These are phyloP conservation scores for Cyclocybe cylindracea DNA, from an alignment of 768 basidiomycete species.

Conservation along the genomic window DNA sequence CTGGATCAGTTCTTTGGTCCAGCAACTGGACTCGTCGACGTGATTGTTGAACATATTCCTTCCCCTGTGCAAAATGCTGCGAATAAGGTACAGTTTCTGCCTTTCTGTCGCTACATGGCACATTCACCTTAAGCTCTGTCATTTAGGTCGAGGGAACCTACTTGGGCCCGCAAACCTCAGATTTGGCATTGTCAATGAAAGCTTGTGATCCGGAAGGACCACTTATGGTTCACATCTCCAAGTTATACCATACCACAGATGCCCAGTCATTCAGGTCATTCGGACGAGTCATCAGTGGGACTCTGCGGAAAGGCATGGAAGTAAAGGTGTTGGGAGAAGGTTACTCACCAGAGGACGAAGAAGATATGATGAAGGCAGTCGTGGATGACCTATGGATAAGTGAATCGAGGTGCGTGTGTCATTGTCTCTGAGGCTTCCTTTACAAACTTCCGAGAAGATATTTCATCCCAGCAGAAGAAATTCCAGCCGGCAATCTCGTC, in stretches of 20 bases:
- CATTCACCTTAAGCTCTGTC: neutral
- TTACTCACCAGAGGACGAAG: slow-evolving; percentile 98
- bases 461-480: slow-evolving; percentile 85
- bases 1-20: slow-evolving; percentile 96
- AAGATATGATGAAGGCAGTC: slow-evolving; percentile 88
- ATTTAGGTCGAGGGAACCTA: slow-evolving; percentile 79
- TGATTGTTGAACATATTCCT: slow-evolving; percentile 89
- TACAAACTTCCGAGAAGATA: slow-evolving; percentile 58
- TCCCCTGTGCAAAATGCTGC: slow-evolving; percentile 65
- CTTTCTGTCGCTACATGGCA: neutral
- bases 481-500: slow-evolving; percentile 90
- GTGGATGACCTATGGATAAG: slow-evolving; percentile 91
- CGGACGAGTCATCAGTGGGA: slow-evolving; percentile 92
- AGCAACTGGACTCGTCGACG: slow-evolving; percentile 86
- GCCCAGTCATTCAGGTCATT: slow-evolving; percentile 97
- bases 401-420: slow-evolving; percentile 72
- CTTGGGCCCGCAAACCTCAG: slow-evolving; percentile 83
- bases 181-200: slow-evolving; percentile 78
- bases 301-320: slow-evolving; percentile 76
- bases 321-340: slow-evolving; percentile 98
- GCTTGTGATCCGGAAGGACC: slow-evolving; percentile 83
- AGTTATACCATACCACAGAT: slow-evolving; percentile 95
- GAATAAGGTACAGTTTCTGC: slow-evolving; percentile 50
- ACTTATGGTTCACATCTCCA: slow-evolving; percentile 90
- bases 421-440: neutral